Base-by-base conservation (phyloP, 139 green algal species). In the Tetraselmis chui region DNA sequence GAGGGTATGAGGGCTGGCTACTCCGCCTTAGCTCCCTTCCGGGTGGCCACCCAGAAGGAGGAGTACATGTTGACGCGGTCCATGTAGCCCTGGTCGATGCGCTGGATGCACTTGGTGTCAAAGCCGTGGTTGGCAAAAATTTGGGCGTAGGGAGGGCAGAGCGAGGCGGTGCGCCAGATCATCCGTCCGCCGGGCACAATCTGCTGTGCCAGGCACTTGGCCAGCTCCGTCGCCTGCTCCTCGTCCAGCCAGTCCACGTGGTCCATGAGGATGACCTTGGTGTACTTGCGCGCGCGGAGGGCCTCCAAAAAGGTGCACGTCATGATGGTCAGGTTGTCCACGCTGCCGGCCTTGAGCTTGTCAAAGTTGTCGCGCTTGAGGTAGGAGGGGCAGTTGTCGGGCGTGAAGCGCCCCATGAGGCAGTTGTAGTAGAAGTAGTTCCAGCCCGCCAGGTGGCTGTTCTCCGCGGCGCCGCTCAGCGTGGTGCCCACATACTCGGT, bases 381-480 rank as follows among this genome's bases (percentile, higher is more conserved):
- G 90, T 97, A 99, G 24, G 87, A 87, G 29, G 97, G 97, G 92
- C 97, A 99, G 93, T 94, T 98, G 86, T 98, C 92, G 1, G 89
- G 89, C 58, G 95, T 85, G 88, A 98, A 99, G 74, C 91, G 85
- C 45, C 95, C 95, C 0, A 91, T 97, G 24, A 98, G 85, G 91
- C 95, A 99, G 88, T 95, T 96, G 93, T 94, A 97, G 91, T 99
- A 99, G 82, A 99, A 99, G 91, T 98, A 98, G 92, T 99, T 99
- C 79, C 92, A 84, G 26, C 84, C 85, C 23, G 87, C 80, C 79
- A 96, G 75, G 88, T 94, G 88, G 74, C 78, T 86, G 87, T 87
- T 85, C 84, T 92, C 89, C 1, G 87, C 89, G 1, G 91, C 87
- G 76, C 83, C 95, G 83, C 98, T 91, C 32, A 99, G 85, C 1